A percentile compares a stretch with the other conserved stretches of the same genome.
Evolutionary conservation across 2,329 filamentous ascomycete genomes (phyloP).

Genomic region (Fusarium gaditjirri): DNA sequence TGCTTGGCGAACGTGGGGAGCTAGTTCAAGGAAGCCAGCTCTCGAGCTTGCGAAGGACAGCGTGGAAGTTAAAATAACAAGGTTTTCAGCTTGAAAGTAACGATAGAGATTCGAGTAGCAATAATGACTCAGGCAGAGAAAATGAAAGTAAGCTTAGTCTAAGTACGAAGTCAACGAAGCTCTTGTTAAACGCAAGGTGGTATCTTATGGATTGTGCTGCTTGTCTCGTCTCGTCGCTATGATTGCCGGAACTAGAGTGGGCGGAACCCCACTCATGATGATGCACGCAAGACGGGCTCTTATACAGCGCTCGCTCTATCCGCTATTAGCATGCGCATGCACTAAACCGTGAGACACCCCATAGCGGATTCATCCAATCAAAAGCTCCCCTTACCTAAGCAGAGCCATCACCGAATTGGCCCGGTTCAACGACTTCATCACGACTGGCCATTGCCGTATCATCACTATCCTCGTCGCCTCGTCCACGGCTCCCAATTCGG

Average conservation of each 20-base stretch:
- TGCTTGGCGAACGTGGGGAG: conserved; percentile 19
- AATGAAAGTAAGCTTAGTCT: conserved; percentile 11
- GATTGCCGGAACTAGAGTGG: conserved; percentile 12
- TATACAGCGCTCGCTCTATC: neutral
- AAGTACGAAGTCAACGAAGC: conserved; percentile 1
- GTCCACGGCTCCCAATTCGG: conserved; percentile 36
- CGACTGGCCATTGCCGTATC: conserved; percentile 27
- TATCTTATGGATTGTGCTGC: conserved; percentile 22
- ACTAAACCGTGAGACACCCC: neutral
- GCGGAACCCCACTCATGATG: conserved; percentile 32
- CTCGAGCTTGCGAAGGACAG: neutral
- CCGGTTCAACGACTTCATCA: conserved; percentile 36
- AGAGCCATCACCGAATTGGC: conserved; percentile 30
- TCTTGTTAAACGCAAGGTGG: conserved; percentile 32
- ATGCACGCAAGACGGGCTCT: neutral
- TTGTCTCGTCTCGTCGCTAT: conserved; percentile 6
- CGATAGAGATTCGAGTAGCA: neutral
- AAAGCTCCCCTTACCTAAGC: conserved; percentile 38
- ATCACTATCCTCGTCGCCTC: conserved; percentile 29
- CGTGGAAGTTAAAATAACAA: neutral
- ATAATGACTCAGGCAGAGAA: neutral
- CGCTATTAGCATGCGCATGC: neutral
- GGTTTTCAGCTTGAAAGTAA: neutral
- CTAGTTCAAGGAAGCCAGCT: conserved; percentile 1
- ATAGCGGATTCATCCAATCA: conserved; percentile 27